Conservation (phyloP, 2,329 filamentous ascomycete genomes). For the Talaromyces pinophilus region DNA sequence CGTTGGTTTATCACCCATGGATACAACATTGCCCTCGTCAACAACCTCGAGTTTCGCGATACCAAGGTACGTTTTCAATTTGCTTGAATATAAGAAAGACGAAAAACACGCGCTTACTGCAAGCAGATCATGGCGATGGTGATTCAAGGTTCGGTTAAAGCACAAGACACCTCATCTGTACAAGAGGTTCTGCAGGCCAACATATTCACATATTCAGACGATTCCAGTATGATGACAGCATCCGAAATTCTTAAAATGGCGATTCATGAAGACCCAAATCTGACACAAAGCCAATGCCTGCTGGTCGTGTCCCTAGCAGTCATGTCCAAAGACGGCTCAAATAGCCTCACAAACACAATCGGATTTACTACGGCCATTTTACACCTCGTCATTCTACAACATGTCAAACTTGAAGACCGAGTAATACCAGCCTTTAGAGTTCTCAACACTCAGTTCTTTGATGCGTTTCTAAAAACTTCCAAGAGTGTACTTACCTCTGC, state of each 20-base stretch:
- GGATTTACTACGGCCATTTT: not conserved
- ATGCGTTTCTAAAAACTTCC: not conserved
- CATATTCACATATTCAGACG: not conserved
- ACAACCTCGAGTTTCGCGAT: conserved; percentile 63
- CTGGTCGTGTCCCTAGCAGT: not conserved
- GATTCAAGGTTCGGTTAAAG: not conserved
- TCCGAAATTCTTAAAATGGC: not conserved
- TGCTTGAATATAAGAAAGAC: not conserved
- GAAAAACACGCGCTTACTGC: not conserved
- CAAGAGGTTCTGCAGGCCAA: not conserved
- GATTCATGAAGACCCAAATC: not conserved
- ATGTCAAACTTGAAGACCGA: conserved; percentile 11
- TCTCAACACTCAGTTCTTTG: not conserved
- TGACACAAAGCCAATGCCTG: conserved; percentile 11
- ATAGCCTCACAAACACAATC: not conserved
- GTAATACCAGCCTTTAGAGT: not conserved
- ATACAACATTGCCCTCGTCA: conserved; percentile 64
- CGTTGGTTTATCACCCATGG: conserved; percentile 57
- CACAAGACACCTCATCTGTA: not conserved
- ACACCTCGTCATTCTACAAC: not conserved
- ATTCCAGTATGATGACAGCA: not conserved
- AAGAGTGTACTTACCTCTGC: not conserved
- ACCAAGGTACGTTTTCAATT: conserved; percentile 55
- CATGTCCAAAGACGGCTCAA: not conserved
- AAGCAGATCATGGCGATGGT: conserved; percentile 16